Evolutionary conservation across 2,329 filamentous ascomycete species (phyloP).

Genomic region (Cladosporium sp.): DNA sequence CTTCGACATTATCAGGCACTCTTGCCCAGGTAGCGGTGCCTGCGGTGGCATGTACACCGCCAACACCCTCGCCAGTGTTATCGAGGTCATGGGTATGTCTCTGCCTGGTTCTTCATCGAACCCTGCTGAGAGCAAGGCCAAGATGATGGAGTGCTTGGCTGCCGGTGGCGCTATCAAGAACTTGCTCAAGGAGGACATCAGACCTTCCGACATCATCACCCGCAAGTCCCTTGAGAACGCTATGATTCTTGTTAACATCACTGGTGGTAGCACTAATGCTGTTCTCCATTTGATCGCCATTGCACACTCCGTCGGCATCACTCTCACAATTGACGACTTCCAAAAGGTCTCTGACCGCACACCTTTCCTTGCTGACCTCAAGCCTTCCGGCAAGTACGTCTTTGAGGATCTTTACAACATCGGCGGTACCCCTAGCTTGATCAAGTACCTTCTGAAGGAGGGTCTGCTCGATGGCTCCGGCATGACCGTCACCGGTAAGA

Average conservation of each 20-base stretch:
- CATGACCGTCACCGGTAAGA: slow-evolving; percentile 50
- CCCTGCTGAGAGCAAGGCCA: slow-evolving; percentile 48
- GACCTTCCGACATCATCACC: slow-evolving; percentile 47
- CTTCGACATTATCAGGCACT: slow-evolving; percentile 90
- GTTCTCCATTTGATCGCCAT: slow-evolving; percentile 47
- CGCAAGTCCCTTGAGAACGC: slow-evolving; percentile 48
- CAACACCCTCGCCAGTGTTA: slow-evolving; percentile 50
- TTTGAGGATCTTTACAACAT: slow-evolving; percentile 58
- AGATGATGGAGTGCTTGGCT: slow-evolving; percentile 47
- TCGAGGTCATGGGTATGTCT: slow-evolving; percentile 49
- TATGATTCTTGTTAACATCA: slow-evolving; percentile 48
- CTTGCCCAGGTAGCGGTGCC: slow-evolving; percentile 78
- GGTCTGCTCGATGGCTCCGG: slow-evolving; percentile 45
- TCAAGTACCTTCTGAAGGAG: slow-evolving; percentile 48
- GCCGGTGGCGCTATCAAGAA: slow-evolving; percentile 49
- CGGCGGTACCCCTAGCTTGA: slow-evolving; percentile 46
- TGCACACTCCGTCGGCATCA: slow-evolving; percentile 43
- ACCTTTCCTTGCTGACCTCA: slow-evolving; percentile 49
- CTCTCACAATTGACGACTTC: slow-evolving; percentile 50
- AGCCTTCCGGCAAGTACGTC: slow-evolving; percentile 51
- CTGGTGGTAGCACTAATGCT: slow-evolving; percentile 44
- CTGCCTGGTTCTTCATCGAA: slow-evolving; percentile 50
- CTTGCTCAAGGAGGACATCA: slow-evolving; percentile 48
- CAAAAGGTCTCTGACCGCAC: slow-evolving; percentile 48
- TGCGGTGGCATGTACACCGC: slow-evolving; percentile 73